Conservation (phyloP, 2,329 filamentous ascomycete species). For the Pseudovirgaria hyperparasitica region DNA sequence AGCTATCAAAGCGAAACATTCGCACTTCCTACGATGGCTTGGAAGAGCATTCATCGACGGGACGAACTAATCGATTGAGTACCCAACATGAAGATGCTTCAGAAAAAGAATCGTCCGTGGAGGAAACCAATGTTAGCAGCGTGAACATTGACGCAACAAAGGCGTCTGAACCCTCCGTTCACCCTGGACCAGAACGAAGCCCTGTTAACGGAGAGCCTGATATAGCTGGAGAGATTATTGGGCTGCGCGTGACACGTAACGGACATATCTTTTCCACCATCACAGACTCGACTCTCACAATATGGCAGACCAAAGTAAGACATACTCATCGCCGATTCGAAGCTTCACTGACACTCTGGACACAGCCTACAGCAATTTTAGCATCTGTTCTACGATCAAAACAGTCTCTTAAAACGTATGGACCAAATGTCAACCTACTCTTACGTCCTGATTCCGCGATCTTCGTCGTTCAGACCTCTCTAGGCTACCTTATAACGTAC, state of each 20-base stretch:
- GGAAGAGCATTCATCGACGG: conserved; percentile 1
- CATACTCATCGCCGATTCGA: conserved; percentile 13
- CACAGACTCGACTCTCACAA: conserved; percentile 70
- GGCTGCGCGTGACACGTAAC: conserved; percentile 62
- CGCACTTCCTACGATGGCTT: conserved; percentile 50
- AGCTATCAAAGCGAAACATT: conserved; percentile 37
- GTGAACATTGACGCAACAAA: conserved; percentile 2
- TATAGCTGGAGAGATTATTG: conserved; percentile 53
- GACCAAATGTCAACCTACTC: conserved; percentile 70
- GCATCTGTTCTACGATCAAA: conserved; percentile 73
- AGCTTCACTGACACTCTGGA: conserved; percentile 1
- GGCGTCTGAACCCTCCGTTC: conserved; percentile 12
- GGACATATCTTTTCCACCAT: conserved; percentile 82
- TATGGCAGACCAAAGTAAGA: conserved; percentile 89
- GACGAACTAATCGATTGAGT: background rate
- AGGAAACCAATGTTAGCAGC: conserved; percentile 4
- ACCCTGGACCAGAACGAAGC: conserved; percentile 9
- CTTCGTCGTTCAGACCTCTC: conserved; percentile 74
- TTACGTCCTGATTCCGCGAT: conserved; percentile 87
- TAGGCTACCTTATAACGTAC: conserved; percentile 88
- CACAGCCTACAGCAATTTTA: conserved; percentile 74
- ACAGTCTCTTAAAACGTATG: conserved; percentile 69
- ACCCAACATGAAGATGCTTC: conserved; percentile 3
- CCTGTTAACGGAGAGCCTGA: conserved; percentile 16
- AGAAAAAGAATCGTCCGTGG: conserved; percentile 3